A percentile compares a stretch with the other conserved stretches of the same genome.
phyloP scores from a whole-genome alignment of 1,284 basidiomycete genomes.

The Xerocomus minutiporus region DNA sequence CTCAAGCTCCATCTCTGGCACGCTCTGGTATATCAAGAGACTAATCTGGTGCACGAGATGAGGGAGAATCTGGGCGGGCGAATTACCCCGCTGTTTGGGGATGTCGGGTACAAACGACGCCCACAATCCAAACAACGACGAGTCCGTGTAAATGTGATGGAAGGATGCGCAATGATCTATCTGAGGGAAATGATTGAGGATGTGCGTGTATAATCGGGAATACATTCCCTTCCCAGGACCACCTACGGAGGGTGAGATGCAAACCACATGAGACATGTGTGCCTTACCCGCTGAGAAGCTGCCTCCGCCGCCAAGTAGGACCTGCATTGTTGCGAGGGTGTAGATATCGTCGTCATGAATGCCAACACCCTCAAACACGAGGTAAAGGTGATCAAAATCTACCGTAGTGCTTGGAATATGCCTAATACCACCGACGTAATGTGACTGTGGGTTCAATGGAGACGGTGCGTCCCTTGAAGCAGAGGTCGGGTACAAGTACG shows the following conservation, averaged over 20 bases:
- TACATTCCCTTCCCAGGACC: conserved; percentile 99
- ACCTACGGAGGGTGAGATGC: conserved; percentile 41
- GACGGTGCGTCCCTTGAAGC: conserved; percentile 20
- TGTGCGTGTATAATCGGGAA: conserved; percentile 94
- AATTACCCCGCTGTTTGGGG: conserved; percentile 54
- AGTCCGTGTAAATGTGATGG: conserved; percentile 97
- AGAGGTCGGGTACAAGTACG: conserved; percentile 58
- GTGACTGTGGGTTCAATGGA: conserved; percentile 43
- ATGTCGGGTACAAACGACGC: conserved; percentile 81
- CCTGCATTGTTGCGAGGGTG: conserved; percentile 90
- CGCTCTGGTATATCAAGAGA: conserved; percentile 61
- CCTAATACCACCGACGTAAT: conserved; percentile 83
- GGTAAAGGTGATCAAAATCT: conserved; percentile 91
- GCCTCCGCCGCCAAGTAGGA: conserved; percentile 92
- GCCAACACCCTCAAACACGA: conserved; percentile 89
- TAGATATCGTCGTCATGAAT: conserved; percentile 95
- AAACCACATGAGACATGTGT: not conserved
- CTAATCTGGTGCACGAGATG: conserved; percentile 85
- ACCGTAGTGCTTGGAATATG: conserved; percentile 67
- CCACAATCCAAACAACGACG: conserved; percentile 90
- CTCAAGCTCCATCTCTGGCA: conserved; percentile 68
- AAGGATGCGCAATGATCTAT: conserved; percentile 97
- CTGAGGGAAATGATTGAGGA: conserved; percentile 91
- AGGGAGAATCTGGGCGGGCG: conserved; percentile 70
- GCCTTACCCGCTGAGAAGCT: conserved; percentile 85